Percentiles rank a stretch among this genome's conserved stretches.
Evolutionary conservation across 2,329 filamentous ascomycete species (phyloP).

Genomic region (Fusarium penzigii): DNA sequence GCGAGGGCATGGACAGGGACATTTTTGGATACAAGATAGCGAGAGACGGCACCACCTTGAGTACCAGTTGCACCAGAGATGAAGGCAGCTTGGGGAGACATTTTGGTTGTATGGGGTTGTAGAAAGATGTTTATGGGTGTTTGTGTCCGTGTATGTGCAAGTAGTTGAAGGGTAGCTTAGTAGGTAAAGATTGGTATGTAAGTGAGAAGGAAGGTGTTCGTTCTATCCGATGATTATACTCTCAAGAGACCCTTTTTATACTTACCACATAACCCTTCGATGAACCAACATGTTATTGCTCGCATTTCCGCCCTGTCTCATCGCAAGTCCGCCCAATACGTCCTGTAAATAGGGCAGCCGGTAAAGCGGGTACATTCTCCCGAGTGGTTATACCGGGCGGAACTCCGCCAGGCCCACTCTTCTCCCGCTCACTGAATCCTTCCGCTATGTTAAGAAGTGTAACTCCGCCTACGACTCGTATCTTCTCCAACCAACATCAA

Average conservation of each 20-base stretch:
- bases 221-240: too few relatives aligned
- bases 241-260: too few relatives aligned
- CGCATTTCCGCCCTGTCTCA: neutral
- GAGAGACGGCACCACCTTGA: constrained; percentile 40
- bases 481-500: constrained; percentile 2
- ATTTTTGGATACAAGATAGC: constrained; percentile 33
- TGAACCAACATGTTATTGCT: too few relatives aligned
- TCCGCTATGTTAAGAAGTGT: neutral
- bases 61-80: constrained; percentile 42
- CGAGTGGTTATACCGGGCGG: constrained; percentile 19
- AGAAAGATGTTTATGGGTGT: neutral
- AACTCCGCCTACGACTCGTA: neutral
- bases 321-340: constrained; percentile 9
- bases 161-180: neutral
- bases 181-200: neutral
- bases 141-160: neutral
- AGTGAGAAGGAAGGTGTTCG: neutral
- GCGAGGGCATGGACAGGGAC: constrained; percentile 37
- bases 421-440: constrained; percentile 11
- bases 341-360: neutral
- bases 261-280: too few relatives aligned
- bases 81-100: constrained; percentile 38
- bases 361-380: neutral
- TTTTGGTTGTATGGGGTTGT: constrained; percentile 14
- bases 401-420: constrained; percentile 31